These are phyloP conservation scores for Phaeosphaeriaceae sp. DNA, from an alignment of 2,329 filamentous ascomycete genomes.

Conservation along the genomic window DNA sequence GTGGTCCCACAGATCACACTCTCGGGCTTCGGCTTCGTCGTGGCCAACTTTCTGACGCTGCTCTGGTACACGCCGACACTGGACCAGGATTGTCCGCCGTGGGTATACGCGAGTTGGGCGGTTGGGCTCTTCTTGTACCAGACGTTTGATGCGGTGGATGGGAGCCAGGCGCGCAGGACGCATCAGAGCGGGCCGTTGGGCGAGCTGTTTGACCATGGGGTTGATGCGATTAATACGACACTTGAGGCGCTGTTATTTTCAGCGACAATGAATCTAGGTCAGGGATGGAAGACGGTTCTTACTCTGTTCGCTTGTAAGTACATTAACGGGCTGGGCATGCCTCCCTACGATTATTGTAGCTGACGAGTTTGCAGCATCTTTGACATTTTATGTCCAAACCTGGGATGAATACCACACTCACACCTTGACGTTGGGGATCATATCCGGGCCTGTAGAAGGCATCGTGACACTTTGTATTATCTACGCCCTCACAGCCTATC, in stretches of 20 bases:
- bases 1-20: constrained; percentile 73
- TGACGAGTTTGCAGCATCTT: constrained; percentile 63
- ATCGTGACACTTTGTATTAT: constrained; percentile 82
- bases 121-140: constrained; percentile 93
- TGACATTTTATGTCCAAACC: constrained; percentile 98
- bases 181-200: constrained; percentile 91
- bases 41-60: constrained; percentile 87
- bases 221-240: constrained; percentile 95
- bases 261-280: constrained; percentile 89
- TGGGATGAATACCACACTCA: constrained; percentile 99
- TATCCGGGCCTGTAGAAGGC: constrained; percentile 95
- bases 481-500: constrained; percentile 81
- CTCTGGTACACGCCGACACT: constrained; percentile 96
- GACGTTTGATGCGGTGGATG: constrained; percentile 97
- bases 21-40: constrained; percentile 86
- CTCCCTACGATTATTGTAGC: not conserved
- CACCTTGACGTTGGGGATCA: constrained; percentile 86
- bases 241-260: constrained; percentile 92
- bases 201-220: constrained; percentile 95
- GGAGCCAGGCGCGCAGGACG: constrained; percentile 88
- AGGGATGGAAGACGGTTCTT: constrained; percentile 86
- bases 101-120: constrained; percentile 95
- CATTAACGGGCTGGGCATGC: not conserved
- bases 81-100: constrained; percentile 89
- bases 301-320: constrained; percentile 77